Evolutionary conservation across 225 moss, liverwort and hornwort genomes (phyloP), one percentile per base, ranked within the genome.

Genomic region (Ulota crispa): DNA sequence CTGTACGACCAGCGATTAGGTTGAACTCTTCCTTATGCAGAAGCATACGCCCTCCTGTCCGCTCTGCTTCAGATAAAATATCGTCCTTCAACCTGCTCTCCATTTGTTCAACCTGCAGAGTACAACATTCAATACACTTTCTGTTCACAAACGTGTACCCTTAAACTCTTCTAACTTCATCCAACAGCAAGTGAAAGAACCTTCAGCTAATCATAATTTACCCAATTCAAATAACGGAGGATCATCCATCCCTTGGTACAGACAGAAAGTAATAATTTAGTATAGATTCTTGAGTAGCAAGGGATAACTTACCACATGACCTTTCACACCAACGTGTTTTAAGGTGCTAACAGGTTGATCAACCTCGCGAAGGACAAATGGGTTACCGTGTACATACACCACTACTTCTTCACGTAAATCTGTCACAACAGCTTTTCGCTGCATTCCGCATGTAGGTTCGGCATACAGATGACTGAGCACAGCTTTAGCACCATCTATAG

Each of bases 291-390:
- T 75, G 30, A 79, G 66, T 23, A 52, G 43, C 13, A 34, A 32
- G 68, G 15, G 32, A 56, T 24, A 60, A 84, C 94, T 92, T 85
- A 99, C 99, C 88, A 94, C 99, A 78, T 89, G 94, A 62, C 93
- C 93, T 84, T 96, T 92, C 34, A 93, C 96, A 76, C 99, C 99
- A 64, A 94, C 94, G 80, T 94, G 96, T 79, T 99, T 99, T 59
- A 99, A 86, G 75, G 99, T 95, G 90, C 93, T 99, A 71, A 95
- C 99, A 73, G 99, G 99, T 84, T 99, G 94, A 79, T 99, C 99
- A 60, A 95, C 93, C 85, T 99, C 99, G 45, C 99, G 93, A 73
- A 99, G 86, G 63, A 99, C 99, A 86, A 93, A 99, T 55, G 99
- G 99, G 91, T 93, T 95, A 57, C 93, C 94, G 77, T 96, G 96